These are phyloP conservation scores for Alternaria sp. DNA, from an alignment of 2,329 filamentous ascomycete genomes.

Conservation along the genomic window DNA sequence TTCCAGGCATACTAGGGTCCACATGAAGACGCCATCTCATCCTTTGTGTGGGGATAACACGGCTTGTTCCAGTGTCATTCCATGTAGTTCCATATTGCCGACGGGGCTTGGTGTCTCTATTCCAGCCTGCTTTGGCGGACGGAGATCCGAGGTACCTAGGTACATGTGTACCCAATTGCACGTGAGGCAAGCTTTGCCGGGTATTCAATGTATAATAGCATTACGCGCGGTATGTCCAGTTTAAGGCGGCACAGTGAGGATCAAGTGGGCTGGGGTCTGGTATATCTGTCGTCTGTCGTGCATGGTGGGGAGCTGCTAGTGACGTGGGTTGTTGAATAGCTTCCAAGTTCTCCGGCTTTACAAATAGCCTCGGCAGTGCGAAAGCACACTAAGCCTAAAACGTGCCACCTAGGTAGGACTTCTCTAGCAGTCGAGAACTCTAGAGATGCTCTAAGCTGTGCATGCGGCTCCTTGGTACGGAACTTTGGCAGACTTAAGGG, in stretches of 20 bases:
- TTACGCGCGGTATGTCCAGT: slow-evolving; percentile 3
- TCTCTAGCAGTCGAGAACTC: neutral
- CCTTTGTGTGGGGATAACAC: slow-evolving; percentile 13
- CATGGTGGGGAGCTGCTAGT: slow-evolving; percentile 15
- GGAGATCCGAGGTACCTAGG: slow-evolving; percentile 14
- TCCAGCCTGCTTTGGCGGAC: slow-evolving; percentile 8
- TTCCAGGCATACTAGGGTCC: slow-evolving; percentile 15
- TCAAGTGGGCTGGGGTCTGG: slow-evolving; percentile 10
- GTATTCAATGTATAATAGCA: slow-evolving; percentile 7
- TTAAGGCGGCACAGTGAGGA: neutral
- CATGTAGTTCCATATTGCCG: slow-evolving; percentile 23
- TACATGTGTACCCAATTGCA: neutral
- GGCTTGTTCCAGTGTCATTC: slow-evolving; percentile 12
- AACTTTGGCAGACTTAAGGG: neutral
- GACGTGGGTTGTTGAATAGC: slow-evolving; percentile 13
- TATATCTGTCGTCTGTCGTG: slow-evolving; percentile 6
- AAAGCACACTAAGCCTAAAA: neutral
- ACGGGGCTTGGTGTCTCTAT: slow-evolving; percentile 9
- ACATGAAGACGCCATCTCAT: slow-evolving; percentile 12
- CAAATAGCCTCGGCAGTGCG: slow-evolving; percentile 3
- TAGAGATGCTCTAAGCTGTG: neutral
- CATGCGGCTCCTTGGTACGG: neutral
- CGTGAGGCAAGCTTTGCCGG: neutral
- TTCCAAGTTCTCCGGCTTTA: slow-evolving; percentile 11
- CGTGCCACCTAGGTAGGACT: neutral